Evolutionary conservation across 2,329 filamentous ascomycete genomes (phyloP).

Genomic region (Oidium heveae): DNA sequence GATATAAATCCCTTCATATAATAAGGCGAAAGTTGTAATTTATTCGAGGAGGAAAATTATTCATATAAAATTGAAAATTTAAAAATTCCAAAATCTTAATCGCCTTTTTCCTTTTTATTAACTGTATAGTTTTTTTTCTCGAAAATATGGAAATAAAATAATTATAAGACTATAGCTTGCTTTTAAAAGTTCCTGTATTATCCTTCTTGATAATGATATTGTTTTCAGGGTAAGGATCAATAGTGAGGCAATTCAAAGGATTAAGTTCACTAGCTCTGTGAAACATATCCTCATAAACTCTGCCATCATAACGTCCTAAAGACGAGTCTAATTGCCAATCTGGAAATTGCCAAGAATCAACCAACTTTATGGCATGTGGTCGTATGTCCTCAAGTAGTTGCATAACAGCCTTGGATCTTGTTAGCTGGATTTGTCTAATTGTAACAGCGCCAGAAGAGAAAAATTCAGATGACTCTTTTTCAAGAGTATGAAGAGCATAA

Average conservation of each 20-base stretch:
- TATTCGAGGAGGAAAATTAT: too few relatives aligned
- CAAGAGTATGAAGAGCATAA: constrained; percentile 38
- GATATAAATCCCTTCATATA: too few relatives aligned
- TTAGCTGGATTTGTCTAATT: constrained; percentile 45
- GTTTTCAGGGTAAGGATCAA: constrained; percentile 46
- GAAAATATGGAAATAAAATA: too few relatives aligned
- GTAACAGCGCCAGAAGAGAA: constrained; percentile 44
- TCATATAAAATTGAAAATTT: too few relatives aligned
- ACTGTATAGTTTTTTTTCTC: too few relatives aligned
- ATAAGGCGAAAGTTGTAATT: too few relatives aligned
- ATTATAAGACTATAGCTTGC: constrained; percentile 19
- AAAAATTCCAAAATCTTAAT: too few relatives aligned
- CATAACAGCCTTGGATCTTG: constrained; percentile 41
- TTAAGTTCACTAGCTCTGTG: constrained; percentile 45
- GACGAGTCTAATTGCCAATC: constrained; percentile 56
- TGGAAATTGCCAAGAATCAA: constrained; percentile 52
- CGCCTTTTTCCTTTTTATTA: too few relatives aligned
- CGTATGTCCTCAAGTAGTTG: constrained; percentile 44
- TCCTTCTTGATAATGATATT: constrained; percentile 35
- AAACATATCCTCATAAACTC: constrained; percentile 59
- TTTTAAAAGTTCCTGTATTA: constrained; percentile 20
- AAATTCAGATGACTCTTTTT: constrained; percentile 46
- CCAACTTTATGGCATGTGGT: constrained; percentile 45
- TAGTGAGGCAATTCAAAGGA: constrained; percentile 43
- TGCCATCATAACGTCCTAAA: constrained; percentile 44